Evolutionary conservation across 257 asterid genomes (phyloP).

Genomic region (Thymus mandschuricus): DNA sequence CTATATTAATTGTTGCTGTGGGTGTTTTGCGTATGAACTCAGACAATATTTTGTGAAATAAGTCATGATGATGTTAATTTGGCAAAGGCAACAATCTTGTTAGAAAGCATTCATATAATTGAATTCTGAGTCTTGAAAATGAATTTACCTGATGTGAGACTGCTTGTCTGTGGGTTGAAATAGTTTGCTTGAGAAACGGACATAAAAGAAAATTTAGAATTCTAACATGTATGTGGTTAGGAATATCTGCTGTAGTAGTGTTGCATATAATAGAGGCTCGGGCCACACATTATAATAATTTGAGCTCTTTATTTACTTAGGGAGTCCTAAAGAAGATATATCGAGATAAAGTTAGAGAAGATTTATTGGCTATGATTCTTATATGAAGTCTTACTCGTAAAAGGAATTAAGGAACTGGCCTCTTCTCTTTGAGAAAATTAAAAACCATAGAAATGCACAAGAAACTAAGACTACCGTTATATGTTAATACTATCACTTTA

Average conservation of each 20-base stretch:
- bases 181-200: background rate
- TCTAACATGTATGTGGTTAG: too few species aligned
- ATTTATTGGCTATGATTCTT: background rate
- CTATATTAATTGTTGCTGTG: too few species aligned
- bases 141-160: background rate
- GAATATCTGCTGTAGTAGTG: too few species aligned
- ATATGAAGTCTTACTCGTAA: background rate
- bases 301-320: background rate
- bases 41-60: slow-evolving; percentile 11
- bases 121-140: background rate
- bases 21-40: background rate
- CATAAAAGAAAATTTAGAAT: background rate
- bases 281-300: background rate
- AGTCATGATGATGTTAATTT: background rate
- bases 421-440: background rate
- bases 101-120: background rate
- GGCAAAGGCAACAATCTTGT: too few species aligned
- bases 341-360: background rate
- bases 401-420: background rate
- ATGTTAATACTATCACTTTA: background rate
- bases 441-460: background rate
- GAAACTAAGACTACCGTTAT: background rate
- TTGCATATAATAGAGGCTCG: slow-evolving; percentile 6
- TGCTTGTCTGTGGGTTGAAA: background rate
- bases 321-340: background rate